phyloP scores from a whole-genome alignment of 345 rosid species.

The Trapa bicornis region DNA sequence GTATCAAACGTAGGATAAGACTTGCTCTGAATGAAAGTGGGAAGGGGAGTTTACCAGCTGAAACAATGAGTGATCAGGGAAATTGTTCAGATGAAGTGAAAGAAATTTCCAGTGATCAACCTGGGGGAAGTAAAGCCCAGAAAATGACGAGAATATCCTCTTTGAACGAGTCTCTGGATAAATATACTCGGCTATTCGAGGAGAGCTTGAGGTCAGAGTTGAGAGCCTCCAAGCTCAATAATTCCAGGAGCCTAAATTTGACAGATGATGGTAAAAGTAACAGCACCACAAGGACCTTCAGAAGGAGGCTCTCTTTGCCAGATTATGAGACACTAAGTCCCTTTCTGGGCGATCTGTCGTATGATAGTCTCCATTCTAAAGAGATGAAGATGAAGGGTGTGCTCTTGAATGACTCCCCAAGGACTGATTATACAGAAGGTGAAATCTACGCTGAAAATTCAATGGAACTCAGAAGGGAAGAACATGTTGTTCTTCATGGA shows the following conservation, averaged over 20 bases:
- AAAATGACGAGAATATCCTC: slow-evolving; percentile 31
- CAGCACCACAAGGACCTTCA: slow-evolving; percentile 30
- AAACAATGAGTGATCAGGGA: slow-evolving; percentile 11
- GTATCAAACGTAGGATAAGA: slow-evolving; percentile 48
- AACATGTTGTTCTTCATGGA: slow-evolving; percentile 10
- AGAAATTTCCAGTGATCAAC: slow-evolving; percentile 8
- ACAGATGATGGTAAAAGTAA: slow-evolving; percentile 27
- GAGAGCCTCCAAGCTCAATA: slow-evolving; percentile 16
- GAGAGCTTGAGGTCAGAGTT: slow-evolving; percentile 24
- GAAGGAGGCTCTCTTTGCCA: slow-evolving; percentile 68
- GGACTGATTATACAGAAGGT: slow-evolving; percentile 8
- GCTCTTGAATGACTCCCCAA: background rate
- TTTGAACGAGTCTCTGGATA: slow-evolving; percentile 39
- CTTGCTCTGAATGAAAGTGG: slow-evolving; percentile 36
- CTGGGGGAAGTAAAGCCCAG: slow-evolving; percentile 1
- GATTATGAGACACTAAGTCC: slow-evolving; percentile 53
- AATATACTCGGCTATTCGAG: slow-evolving; percentile 45
- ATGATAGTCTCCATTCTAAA: slow-evolving; percentile 2
- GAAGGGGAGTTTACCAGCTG: slow-evolving; percentile 7
- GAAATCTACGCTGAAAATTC: slow-evolving; percentile 7
- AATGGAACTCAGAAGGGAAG: slow-evolving; percentile 9
- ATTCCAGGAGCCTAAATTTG: slow-evolving; percentile 56
- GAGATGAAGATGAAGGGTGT: background rate
- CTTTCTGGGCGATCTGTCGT: slow-evolving; percentile 32
- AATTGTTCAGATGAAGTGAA: background rate